Evolutionary conservation across 331 rosid genomes (phyloP), one percentile per base, ranked within the genome.

Genomic region (Spiraea crenata): DNA sequence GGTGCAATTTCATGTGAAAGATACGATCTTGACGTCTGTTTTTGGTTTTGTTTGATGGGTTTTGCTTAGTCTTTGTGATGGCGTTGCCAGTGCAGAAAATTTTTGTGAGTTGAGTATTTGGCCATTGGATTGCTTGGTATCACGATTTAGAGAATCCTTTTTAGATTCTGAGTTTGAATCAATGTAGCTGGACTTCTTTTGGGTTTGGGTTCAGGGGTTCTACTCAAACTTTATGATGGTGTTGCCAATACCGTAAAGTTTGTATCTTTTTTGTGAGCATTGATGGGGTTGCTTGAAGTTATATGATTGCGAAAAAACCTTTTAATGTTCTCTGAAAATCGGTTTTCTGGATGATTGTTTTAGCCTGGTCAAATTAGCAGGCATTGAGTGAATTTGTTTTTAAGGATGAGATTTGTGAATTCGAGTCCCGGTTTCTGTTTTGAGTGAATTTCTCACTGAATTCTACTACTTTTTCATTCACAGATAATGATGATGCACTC

Each of bases 401-500:
- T 7, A 4, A 47, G 52, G 40, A 12, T 57, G n/a, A 15, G 41
- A 40, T 35, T 59, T 6, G 15, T 59, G 15, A 14, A 4, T n/a
- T 59, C 12, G 7, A 15, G 45, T 59, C 61, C 61, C 4, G 40
- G 31, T 42, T 35, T 35, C 1, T 4, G 72, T n/a, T 59, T 39
- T 37, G 15, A 6, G 42, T 35, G 39, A 39, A 52, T 70, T 56
- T 74, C 55, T 73, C 40, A 52, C 57, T 84, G 76, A 41, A 13
- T 38, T 63, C 75, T 44, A 39, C 4, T 17, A 34, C 37, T 59
- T 39, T 77, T 59, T 25, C 31, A 35, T 60, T 76, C 9, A 19
- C 65, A 95, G 99, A 85, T 35, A 63, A 74, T 74, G 87, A 81
- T 35, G 96, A 85, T 70, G 65, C 72, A 39, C 75, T 95, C 77